A percentile compares a stretch with the other conserved stretches of the same genome.
phyloP scores from a whole-genome alignment of 768 basidiomycete species.

The Artomyces pyxidatus region DNA sequence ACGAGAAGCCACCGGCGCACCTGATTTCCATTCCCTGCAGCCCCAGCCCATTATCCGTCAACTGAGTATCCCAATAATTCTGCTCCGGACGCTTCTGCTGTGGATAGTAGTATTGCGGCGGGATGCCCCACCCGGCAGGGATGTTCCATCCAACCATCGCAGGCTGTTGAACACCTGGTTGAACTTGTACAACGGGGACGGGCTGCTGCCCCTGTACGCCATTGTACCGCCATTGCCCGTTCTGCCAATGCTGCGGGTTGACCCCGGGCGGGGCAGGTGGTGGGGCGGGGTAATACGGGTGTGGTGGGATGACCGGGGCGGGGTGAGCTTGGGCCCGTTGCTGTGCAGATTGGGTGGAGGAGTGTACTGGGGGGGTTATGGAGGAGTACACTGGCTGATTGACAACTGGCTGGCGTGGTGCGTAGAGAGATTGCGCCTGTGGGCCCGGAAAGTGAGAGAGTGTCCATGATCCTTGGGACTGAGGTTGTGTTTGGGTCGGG shows the following conservation, averaged over 20 bases:
- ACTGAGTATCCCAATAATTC: conserved; percentile 52
- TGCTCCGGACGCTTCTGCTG: conserved; percentile 55
- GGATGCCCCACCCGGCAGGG: conserved; percentile 13
- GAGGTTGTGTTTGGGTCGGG: neutral
- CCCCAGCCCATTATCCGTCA: conserved; percentile 57
- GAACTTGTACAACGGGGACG: neutral
- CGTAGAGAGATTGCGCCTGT: neutral
- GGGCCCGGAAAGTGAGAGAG: neutral
- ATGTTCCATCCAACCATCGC: conserved; percentile 11
- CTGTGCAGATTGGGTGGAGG: neutral
- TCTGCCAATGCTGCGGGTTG: conserved; percentile 16
- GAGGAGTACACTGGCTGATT: neutral
- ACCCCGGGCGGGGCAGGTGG: conserved; percentile 15
- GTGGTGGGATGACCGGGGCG: neutral
- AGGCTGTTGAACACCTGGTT: conserved; percentile 7
- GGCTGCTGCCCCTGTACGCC: neutral
- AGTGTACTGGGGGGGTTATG: neutral
- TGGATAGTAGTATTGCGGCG: conserved; percentile 37
- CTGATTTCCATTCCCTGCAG: conserved; percentile 57
- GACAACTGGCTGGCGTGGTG: neutral
- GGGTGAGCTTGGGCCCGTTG: neutral
- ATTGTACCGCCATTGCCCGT: conserved; percentile 15
- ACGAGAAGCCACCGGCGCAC: conserved; percentile 34
- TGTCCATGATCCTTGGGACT: neutral
- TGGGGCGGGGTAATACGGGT: conserved; percentile 4